Evolutionary conservation across 768 basidiomycete species (phyloP), one percentile per base, ranked within the genome.

Genomic region (Exidia glandulosa): DNA sequence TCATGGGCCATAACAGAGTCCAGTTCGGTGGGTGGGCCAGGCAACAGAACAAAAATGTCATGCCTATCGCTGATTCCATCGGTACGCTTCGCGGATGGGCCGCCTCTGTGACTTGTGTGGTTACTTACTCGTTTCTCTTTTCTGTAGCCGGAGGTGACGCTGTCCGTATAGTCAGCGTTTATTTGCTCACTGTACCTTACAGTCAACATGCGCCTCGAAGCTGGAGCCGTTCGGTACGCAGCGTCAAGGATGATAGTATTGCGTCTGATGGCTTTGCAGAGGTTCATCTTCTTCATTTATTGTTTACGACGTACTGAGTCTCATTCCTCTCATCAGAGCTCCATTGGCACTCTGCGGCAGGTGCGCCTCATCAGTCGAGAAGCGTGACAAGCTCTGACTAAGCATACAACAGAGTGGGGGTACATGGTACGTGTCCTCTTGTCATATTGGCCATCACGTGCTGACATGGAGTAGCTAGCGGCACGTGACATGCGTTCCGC

Each of bases 11-110:
- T 65, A 84, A 76, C 65, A 80, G 82, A 33, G 63, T 86, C 6
- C 77, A 79, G 57, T 74, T 75, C 3, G 85, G 84, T n/a, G 85
- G 85, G 2, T 86, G 84, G 83, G 80, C 84, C 31, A 76, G 83
- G 52, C 76, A 83, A n/a, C n/a, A n/a, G n/a, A n/a, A n/a, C n/a
- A n/a, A n/a, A n/a, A n/a, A n/a, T n/a, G n/a, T n/a, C n/a, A n/a
- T n/a, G n/a, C n/a, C n/a, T n/a, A n/a, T n/a, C n/a, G n/a, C n/a
- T n/a, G n/a, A n/a, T n/a, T n/a, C n/a, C n/a, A n/a, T n/a, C n/a
- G n/a, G n/a, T n/a, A n/a, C n/a, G n/a, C n/a, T n/a, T n/a, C n/a
- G n/a, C n/a, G n/a, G n/a, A n/a, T n/a, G n/a, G n/a, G n/a, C n/a
- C n/a, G n/a, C n/a, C n/a, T n/a, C n/a, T n/a, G n/a, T n/a, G n/a